A percentile compares a stretch with the other conserved stretches of the same genome.
phyloP scores from a whole-genome alignment of 225 moss, liverwort and hornwort genomes.

The Rhytidiadelphus loreus region DNA sequence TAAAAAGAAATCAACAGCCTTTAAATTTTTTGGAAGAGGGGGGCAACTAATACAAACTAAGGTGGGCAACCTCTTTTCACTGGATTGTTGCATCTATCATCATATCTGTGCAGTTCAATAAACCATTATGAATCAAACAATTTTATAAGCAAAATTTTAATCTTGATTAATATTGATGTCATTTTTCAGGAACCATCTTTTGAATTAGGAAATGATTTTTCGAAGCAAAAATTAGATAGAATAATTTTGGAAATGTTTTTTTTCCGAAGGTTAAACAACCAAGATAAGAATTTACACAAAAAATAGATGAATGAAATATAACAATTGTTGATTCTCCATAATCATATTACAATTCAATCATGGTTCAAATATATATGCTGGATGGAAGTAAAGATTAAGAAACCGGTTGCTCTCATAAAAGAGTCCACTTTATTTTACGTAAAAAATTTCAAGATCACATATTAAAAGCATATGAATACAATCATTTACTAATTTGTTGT shows the following conservation, averaged over 20 bases:
- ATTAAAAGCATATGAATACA: background rate
- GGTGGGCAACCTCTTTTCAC: no score
- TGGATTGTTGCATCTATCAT: no score
- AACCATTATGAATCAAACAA: background rate
- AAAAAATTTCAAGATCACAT: background rate
- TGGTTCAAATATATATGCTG: background rate
- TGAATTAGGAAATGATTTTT: background rate
- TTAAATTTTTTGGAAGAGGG: no score
- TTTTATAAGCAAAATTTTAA: background rate
- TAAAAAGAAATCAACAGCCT: no score
- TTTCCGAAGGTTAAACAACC: background rate
- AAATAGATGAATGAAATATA: background rate
- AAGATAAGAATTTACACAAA: background rate
- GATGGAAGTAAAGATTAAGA: background rate
- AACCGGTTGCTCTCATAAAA: rapidly evolving
- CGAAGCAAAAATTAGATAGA: background rate
- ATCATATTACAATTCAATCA: background rate
- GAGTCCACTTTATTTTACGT: background rate
- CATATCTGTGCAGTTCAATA: rapidly evolving
- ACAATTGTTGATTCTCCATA: background rate
- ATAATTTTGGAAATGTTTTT: no score
- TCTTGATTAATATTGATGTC: background rate
- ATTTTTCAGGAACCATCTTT: background rate
- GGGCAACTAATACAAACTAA: no score
- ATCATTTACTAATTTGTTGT: background rate